Conservation (phyloP, 306 rosid genomes). For the Lotus japonicus region DNA sequence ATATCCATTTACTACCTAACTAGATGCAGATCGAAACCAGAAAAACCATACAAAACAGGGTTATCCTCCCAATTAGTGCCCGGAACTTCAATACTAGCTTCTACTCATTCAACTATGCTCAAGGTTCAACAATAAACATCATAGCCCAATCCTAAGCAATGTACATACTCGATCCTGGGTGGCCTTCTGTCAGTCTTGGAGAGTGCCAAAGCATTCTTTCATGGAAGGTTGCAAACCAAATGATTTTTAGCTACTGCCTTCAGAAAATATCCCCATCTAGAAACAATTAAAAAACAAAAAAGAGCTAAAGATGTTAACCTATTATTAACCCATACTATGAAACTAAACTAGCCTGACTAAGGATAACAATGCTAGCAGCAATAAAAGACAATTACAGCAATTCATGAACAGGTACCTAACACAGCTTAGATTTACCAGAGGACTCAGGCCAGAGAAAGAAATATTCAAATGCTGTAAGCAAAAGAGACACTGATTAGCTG, state of each 20-base stretch:
- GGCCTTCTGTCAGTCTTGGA: not conserved
- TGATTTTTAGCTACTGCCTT: slow-evolving; percentile 27
- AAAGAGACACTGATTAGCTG: slow-evolving; percentile 14
- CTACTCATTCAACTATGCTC: not conserved
- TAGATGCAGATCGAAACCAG: not conserved
- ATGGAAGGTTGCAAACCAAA: slow-evolving; percentile 31
- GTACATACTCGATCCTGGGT: not conserved
- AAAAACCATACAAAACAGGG: not conserved
- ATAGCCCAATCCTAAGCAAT: not conserved
- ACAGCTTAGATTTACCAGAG: slow-evolving; percentile 21
- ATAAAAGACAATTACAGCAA: slow-evolving; percentile 27
- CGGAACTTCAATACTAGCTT: not conserved
- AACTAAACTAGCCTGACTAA: slow-evolving; percentile 32
- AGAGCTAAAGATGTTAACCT: not conserved
- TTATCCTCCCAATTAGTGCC: not conserved
- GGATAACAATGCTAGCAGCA: slow-evolving; percentile 40
- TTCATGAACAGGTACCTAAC: slow-evolving; percentile 27
- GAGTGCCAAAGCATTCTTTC: slow-evolving; percentile 21
- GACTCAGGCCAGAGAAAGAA: slow-evolving; percentile 15
- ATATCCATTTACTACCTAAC: not conserved
- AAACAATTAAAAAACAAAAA: not conserved
- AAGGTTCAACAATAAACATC: not conserved
- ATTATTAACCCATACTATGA: slow-evolving; percentile 21
- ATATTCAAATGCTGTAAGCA: slow-evolving; percentile 10
- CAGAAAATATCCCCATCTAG: slow-evolving; percentile 36